Evolutionary conservation across 768 basidiomycete species (phyloP).

Genomic region (Agaricus sinodeliciosus): DNA sequence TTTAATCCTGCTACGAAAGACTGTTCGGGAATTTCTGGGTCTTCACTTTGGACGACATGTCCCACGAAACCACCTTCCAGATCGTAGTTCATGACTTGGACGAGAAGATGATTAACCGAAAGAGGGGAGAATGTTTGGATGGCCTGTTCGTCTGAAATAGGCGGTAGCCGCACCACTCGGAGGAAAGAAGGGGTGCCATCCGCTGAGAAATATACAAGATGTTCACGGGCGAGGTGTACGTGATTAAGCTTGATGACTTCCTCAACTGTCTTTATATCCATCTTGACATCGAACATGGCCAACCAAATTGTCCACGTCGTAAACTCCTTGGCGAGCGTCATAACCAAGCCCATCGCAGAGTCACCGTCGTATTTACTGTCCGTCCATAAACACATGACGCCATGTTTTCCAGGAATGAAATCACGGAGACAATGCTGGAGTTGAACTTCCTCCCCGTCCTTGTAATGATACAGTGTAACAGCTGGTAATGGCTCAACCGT

Average conservation of each 20-base stretch:
- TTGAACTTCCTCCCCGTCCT: slow-evolving; percentile 14
- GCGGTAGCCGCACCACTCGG: background rate
- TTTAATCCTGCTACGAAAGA: background rate
- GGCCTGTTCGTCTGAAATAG: background rate
- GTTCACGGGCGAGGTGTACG: slow-evolving; percentile 9
- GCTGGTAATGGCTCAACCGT: background rate
- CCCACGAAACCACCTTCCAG: background rate
- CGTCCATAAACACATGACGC: background rate
- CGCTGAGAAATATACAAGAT: background rate
- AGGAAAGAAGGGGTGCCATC: background rate
- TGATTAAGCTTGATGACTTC: slow-evolving; percentile 9
- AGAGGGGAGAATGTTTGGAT: background rate
- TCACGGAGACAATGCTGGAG: slow-evolving; percentile 11
- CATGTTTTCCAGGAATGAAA: background rate
- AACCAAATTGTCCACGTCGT: slow-evolving; percentile 22
- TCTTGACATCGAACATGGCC: slow-evolving; percentile 20
- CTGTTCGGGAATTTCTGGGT: background rate
- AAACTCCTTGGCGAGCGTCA: slow-evolving; percentile 24
- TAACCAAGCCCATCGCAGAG: slow-evolving; percentile 23
- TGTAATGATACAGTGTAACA: slow-evolving; percentile 8
- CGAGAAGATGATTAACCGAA: background rate
- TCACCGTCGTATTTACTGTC: slow-evolving; percentile 23
- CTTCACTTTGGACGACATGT: background rate
- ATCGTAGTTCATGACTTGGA: background rate
- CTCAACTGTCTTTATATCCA: slow-evolving; percentile 12